Percentiles rank a stretch among this genome's conserved stretches.
Evolutionary conservation across 2,329 filamentous ascomycete species (phyloP).

Genomic region (Aspergillus versicolor): DNA sequence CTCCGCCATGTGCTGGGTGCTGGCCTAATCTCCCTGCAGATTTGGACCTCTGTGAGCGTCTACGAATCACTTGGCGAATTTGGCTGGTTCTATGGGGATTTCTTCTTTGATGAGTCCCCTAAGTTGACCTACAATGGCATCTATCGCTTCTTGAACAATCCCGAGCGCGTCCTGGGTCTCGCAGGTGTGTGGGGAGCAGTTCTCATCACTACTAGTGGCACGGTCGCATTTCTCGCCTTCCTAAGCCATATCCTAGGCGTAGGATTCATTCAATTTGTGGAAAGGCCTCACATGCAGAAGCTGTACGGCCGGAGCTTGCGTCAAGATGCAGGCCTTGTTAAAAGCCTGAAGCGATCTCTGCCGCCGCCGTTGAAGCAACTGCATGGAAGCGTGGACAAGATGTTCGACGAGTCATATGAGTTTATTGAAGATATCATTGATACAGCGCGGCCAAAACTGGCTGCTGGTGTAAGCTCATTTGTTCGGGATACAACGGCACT

Average conservation of each 20-base stretch:
- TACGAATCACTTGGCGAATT: constrained; percentile 96
- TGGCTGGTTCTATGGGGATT: constrained; percentile 98
- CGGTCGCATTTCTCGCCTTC: constrained; percentile 83
- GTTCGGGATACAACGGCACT: constrained; percentile 83
- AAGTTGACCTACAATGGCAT: constrained; percentile 96
- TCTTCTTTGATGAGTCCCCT: constrained; percentile 87
- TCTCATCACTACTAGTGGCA: constrained; percentile 84
- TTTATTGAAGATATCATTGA: constrained; percentile 92
- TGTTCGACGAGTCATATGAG: constrained; percentile 80
- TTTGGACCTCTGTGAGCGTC: constrained; percentile 91
- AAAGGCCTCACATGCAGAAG: constrained; percentile 97
- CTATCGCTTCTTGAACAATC: constrained; percentile 97
- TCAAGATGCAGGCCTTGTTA: constrained; percentile 84
- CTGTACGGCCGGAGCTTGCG: constrained; percentile 84
- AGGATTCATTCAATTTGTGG: constrained; percentile 86
- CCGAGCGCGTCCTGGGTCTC: constrained; percentile 87
- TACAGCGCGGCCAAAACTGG: constrained; percentile 77
- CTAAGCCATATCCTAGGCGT: constrained; percentile 82
- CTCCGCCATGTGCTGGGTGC: constrained; percentile 84
- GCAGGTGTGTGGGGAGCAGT: constrained; percentile 95
- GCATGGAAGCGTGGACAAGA: constrained; percentile 81
- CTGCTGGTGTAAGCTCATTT: constrained; percentile 80
- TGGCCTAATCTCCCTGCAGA: constrained; percentile 77
- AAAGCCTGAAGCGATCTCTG: constrained; percentile 82
- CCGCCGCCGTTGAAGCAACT: constrained; percentile 79